Base-by-base conservation (phyloP, 2,329 filamentous ascomycete genomes). In the Drechslerella coelobrocha region DNA sequence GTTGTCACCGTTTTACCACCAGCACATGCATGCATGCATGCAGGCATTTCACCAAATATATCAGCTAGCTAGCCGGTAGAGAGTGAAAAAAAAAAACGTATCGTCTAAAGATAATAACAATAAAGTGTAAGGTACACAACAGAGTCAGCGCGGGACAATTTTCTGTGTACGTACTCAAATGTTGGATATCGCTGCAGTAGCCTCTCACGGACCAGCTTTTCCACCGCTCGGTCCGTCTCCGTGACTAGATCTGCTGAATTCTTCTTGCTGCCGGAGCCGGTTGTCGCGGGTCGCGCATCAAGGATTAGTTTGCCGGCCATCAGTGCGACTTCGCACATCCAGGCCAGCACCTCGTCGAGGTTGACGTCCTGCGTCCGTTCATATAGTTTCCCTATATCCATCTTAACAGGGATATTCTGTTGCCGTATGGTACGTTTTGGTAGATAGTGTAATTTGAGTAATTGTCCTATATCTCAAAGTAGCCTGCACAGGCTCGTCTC, bases 161-260 rank as follows among this genome's bases (percentile, higher is more conserved):
- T 47, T 17, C 55, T 26, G 43, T 39, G 29, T 56, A 77, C 27
- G n/a, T 73, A 75, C 75, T 82, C 78, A 76, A 84, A 84, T 71
- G 77, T 73, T 0, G 87, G 86, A 77, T 86, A 88, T 17, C 81
- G 78, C 14, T 79, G 73, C 2, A 79, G 79, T 12, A 89, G 82
- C 41, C 81, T 81, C 14, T 79, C 77, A 6, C 82, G 84, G 60
- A 89, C 84, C 81, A 86, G 85, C 56, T 81, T 80, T 78, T 89
- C 87, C 56, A 89, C 85, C 10, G 84, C 85, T 76, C 86, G 82
- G 79, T 89, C 87, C 19, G 85, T 84, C 77, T 89, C 87, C 23
- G 87, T 89, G 43, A 89, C 87, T 54, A 89, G 84, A 76, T 89
- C 87, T 75, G 85, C 85, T 59, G 87, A 87, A 77, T 89, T 89